Evolutionary conservation across 2,329 filamentous ascomycete species (phyloP), one percentile per base, ranked within the genome.

Genomic region (Chaetomium globosum): DNA sequence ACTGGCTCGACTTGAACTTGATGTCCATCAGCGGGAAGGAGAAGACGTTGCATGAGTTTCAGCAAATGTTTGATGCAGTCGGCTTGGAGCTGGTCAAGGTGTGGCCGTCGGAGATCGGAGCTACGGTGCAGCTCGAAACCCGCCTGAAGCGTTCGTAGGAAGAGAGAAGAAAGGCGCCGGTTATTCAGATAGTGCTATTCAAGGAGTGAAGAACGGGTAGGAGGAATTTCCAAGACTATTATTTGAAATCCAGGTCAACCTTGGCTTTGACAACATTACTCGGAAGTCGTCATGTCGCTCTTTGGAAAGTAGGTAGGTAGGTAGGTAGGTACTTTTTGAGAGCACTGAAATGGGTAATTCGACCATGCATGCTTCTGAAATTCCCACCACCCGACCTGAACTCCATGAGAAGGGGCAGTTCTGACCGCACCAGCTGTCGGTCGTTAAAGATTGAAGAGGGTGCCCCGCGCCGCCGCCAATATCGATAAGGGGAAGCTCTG

Each of bases 1-100:
- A 75, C 61, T 77, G 75, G 75, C 70, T 75, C 3, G 75, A 77
- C 56, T 68, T 75, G 33, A 70, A 71, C 6, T 60, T 75, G 13
- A 61, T 76, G 59, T 68, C 69, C 23, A 76, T 77, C 68, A 71
- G 70, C 6, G 74, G 74, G 0, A 73, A 77, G 67, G 75, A 77
- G 60, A 75, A 74, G 68, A 77, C 73, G 36, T 67, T 71, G 19
- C 68, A 56, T 2, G 72, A 73, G n/a, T 76, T 76, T 30, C 65
- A 71, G 5, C 57, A 72, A 9, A 74, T 77, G 5, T 74, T 77
- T 21, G 73, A 76, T 10, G 66, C 68, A 8, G 74, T 70, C 1
- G 75, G 74, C 1, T 30, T 77, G 36, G 75, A 77, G 60, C 62
- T 77, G 13, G 73, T 75, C 26, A 73, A 75, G 58, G 70, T 77